Base-by-base conservation (phyloP, 495 filamentous ascomycete genomes). In the Xylaria acuta region DNA sequence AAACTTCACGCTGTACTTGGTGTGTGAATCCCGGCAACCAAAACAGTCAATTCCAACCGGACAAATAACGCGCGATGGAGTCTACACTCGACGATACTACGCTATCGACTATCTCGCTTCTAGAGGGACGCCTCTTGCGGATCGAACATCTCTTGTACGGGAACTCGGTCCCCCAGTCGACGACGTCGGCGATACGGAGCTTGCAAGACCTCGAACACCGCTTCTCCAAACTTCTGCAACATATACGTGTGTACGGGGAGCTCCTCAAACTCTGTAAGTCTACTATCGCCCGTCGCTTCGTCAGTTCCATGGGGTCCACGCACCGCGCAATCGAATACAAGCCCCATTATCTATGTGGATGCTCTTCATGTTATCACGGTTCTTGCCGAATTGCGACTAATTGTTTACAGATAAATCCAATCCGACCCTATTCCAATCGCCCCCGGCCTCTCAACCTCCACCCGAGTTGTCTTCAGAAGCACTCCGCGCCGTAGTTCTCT, bases 141-240 rank as follows among this genome's bases (percentile, higher is more conserved):
- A 83, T 97, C 60, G 90, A 93, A 72, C 95, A 92, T 80, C 84
- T 92, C 40, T 84, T 97, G 60, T 89, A 89, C 73, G 93, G 93
- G 2, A 72, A 78, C 25, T 73, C 79, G 0, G 47, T 74, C 77
- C 83, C 77, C 41, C 73, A 78, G 80, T 84, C 86, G 75, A 79
- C 73, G 73, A 80, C 73, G 53, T 81, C 81, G 71, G 86, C 80
- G 0, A 81, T 84, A 18, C 81, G 85, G 36, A 88, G 90, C 16
- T 84, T 97, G 11, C 85, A 84, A 32, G 84, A 84, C 20, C 85
- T 97, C 6, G 93, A 97, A 70, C 80, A 82, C 53, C 88, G 84
- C 18, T 85, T 86, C 58, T 71, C 64, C 18, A 53, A 75, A 6
- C 77, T 86, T 4, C 49, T 84, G 18, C 79, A 80, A 53, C 80